Base-by-base conservation (phyloP, 2,329 filamentous ascomycete genomes). In the Trichoderma brevicompactum region DNA sequence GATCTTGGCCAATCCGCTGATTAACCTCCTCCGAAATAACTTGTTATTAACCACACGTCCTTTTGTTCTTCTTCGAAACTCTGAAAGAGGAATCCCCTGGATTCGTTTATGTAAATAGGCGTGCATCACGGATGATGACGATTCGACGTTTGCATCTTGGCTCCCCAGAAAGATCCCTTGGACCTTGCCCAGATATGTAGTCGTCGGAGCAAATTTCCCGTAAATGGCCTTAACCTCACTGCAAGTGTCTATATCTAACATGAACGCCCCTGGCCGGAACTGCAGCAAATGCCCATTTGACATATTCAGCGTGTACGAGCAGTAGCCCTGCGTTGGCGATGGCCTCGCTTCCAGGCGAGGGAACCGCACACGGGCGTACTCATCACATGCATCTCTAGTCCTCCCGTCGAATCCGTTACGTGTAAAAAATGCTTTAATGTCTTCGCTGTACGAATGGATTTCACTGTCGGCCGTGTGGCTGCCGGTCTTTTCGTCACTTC, bases 231-330 rank as follows among this genome's bases (percentile, higher is more conserved):
- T 73, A 3, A 81, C 83, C 38, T 76, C 72, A 1, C 66, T 65
- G 12, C 77, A 74, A 13, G 81, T 72, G 0, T 62, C 62, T 17
- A 79, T 70, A 63, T 85, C 75, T 8, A 85, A 72, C 41, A 69
- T 74, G 69, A 83, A 80, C 3, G 70, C 73, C 1, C 68, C 52
- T 7, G 82, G 82, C 2, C 83, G 79, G 66, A 85, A 84, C 70
- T 86, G 83, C 5, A 85, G 68, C 53, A 83, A 72, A 12, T 67
- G 70, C n/a, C 76, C 70, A 5, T 73, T 67, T 9, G 77, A 77
- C 15, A 82, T 72, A 28, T 75, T 72, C 7, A 85, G 67, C 0
- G 83, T 85, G 68, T 84, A 80, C 2, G 83, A 85, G 68, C 83
- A 86, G 67, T 82, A 83, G 17, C 83, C 83, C 68, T 85, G 83